phyloP scores from a whole-genome alignment of 768 basidiomycete species.

The Podaxis carcinomalis region DNA sequence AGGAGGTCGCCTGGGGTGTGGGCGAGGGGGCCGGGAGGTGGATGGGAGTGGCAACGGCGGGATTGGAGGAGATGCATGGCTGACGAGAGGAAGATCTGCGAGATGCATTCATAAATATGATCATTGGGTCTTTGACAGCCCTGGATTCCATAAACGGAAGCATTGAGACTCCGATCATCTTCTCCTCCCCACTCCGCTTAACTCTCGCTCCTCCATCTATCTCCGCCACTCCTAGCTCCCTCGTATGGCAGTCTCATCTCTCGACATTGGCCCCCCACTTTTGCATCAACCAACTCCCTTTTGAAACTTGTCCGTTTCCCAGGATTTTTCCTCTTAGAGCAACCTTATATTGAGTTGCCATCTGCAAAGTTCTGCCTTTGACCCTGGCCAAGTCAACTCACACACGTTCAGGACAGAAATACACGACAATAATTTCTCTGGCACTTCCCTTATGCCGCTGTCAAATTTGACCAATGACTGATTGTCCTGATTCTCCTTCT shows the following conservation, averaged over 20 bases:
- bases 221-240: conserved; percentile 2
- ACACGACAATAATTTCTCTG: not conserved
- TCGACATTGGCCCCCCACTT: not conserved
- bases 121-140: not conserved
- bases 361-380: not conserved
- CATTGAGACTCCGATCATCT: conserved; percentile 2
- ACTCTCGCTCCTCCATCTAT: not conserved
- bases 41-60: not conserved
- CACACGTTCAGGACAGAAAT: not conserved
- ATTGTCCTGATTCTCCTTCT: not conserved
- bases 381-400: not conserved
- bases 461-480: not conserved
- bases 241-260: not conserved
- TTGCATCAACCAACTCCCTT: not conserved
- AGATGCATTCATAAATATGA: not conserved
- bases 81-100: not conserved
- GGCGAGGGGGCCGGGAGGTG: conserved; percentile 11
- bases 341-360: not conserved
- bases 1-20: conserved; percentile 55
- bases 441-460: not conserved
- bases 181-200: not conserved
- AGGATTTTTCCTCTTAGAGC: not conserved
- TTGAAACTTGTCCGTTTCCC: not conserved
- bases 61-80: conserved; percentile 9
- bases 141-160: not conserved